A percentile compares a stretch with the other conserved stretches of the same genome.
Conservation (phyloP, 1,139 yeast genomes). For the Taphrina sp. region DNA sequence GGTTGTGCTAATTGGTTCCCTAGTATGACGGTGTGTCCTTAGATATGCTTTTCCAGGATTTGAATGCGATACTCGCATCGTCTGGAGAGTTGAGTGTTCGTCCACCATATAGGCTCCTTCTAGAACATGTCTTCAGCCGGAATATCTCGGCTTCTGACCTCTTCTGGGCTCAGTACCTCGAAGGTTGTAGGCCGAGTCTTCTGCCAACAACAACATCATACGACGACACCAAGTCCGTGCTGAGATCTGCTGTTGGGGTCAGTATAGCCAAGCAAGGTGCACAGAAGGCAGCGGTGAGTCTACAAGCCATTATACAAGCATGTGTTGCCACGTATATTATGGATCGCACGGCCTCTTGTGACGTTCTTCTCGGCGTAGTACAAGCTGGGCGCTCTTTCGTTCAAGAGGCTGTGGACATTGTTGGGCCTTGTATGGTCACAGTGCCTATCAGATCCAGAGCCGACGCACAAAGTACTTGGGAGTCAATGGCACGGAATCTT, state of each 20-base stretch:
- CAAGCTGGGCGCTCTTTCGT: slow-evolving; percentile 36
- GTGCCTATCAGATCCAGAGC: slow-evolving; percentile 35
- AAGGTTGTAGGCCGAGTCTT: slow-evolving; percentile 4
- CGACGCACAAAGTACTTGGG: slow-evolving; percentile 8
- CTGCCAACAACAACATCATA: not conserved
- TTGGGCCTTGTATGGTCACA: slow-evolving; percentile 40
- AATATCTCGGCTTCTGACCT: slow-evolving; percentile 4
- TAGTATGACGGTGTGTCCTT: slow-evolving; percentile 22
- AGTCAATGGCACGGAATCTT: slow-evolving; percentile 12
- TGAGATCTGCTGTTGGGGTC: slow-evolving; percentile 6
- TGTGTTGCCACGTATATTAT: slow-evolving; percentile 37
- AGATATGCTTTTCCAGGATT: slow-evolving; percentile 6
- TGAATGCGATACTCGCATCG: not conserved
- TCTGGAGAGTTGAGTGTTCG: no score
- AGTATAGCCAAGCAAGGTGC: not conserved
- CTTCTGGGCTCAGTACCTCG: not conserved
- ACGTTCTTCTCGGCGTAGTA: slow-evolving; percentile 38
- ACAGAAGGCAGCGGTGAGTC: slow-evolving; percentile 33
- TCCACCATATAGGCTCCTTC: slow-evolving; percentile 12
- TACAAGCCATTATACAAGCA: slow-evolving; percentile 37
- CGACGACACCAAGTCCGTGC: not conserved
- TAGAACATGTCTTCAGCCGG: slow-evolving; percentile 9
- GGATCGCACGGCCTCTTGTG: slow-evolving; percentile 3
- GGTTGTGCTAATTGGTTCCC: no score
- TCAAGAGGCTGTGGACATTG: slow-evolving; percentile 35